Base-by-base conservation (phyloP, 768 basidiomycete genomes). In the Trametes gibbosa region DNA sequence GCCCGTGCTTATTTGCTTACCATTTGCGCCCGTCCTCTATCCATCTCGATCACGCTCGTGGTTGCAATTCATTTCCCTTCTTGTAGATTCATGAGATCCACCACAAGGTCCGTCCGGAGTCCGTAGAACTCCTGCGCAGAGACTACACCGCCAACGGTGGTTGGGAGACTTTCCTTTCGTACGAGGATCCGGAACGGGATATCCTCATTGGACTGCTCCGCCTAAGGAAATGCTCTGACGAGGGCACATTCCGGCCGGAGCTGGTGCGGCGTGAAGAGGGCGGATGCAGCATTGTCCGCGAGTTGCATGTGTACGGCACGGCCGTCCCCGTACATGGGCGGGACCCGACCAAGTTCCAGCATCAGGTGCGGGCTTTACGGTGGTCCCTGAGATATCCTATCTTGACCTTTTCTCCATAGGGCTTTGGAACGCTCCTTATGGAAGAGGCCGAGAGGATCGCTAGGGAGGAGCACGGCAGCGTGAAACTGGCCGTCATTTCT, bases 391-490 rank as follows among this genome's bases (percentile, higher is more conserved):
- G n/a, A 14, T 4, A 16, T 13, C n/a, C 13, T 8, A 12, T 21
- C 34, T 39, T 34, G 35, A 29, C 10, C 57, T 49, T 50, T 56
- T 32, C 45, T 65, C 45, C 64, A 61, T 70, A 95, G 84, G 97
- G 97, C 8, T 98, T 98, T 72, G 97, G 97, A 13, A 97, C 95
- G 29, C 72, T 98, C 62, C 76, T 99, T 62, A 99, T 99, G 97
- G 97, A 99, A 70, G 97, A 99, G 75, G 97, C 97, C 9, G 97
- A 98, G 73, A 83, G 96, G 67, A 98, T 99, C 78, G 95, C 97
- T 24, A 79, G 89, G 64, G 96, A 98, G 68, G 97, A 99, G 70
- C 97, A 99, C 62, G 96, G 92, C 19, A 98, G 94, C 72, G 79
- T 89, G 62, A 95, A 98, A 74, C 75, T 99, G 34, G 97, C 90